Evolutionary conservation across 2,329 filamentous ascomycete species (phyloP), one percentile per base, ranked within the genome.

Genomic region (Fulvia fulva): DNA sequence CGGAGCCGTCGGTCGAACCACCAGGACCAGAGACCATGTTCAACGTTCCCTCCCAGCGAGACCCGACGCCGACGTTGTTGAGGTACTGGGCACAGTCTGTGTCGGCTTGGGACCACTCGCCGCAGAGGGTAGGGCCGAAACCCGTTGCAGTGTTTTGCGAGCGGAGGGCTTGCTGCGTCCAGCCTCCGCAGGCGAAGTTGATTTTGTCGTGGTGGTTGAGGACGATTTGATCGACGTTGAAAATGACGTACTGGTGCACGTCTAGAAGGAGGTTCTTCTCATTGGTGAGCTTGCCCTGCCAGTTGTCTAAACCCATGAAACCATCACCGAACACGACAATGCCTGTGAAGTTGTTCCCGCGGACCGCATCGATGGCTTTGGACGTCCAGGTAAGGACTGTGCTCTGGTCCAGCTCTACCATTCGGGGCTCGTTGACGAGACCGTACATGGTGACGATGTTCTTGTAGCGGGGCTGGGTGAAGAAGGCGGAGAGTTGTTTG

Each of bases 171-270:
- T 97, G 91, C 67, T 87, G 73, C 3, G 89, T 88, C 94, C 94
- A 99, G 55, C 86, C 91, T 19, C 82, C 78, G 77, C 94, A 99
- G 3, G 93, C 91, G 71, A 96, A 95, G 60, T 88, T 80, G 57
- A 97, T 82, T 77, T 97, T 97, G 65, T 87, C 82, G 56, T 87
- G 81, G 77, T 97, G 94, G 56, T 87, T 87, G 70, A 88, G 87
- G 50, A 85, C 83, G 70, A 99, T 88, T 74, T 96, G 90, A 64
- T 88, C 86, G 41, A 85, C 84, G 80, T 99, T 97, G 82, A 99
- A 99, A 74, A 97, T 97, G 70, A 96, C 90, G 74, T 99, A 99
- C 75, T 97, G 93, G 76, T 99, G 94, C 37, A 95, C 94, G 75
- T 99, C 94, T n/a, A 99, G 84, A 19, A 96, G 83, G 64, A 97